Evolutionary conservation across 176 grass and related monocot genomes (phyloP).

Genomic region (Oryza longistaminata): DNA sequence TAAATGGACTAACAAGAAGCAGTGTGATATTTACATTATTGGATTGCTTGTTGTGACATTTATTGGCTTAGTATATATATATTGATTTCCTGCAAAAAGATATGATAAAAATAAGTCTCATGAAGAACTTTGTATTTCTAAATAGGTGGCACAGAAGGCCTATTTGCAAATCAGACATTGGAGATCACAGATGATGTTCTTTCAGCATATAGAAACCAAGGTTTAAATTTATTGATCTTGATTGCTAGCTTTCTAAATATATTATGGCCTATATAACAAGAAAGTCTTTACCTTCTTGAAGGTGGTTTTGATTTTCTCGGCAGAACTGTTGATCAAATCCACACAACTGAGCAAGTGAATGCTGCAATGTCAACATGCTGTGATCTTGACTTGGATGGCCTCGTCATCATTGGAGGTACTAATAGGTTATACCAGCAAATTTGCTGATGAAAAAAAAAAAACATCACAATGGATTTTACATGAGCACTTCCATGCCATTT

Average conservation of each 20-base stretch:
- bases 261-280: neutral
- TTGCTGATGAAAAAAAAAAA: neutral
- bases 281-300: conserved; percentile 14
- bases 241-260: neutral
- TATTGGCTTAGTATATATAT: neutral
- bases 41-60: neutral
- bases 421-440: neutral
- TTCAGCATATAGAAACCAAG: conserved; percentile 38
- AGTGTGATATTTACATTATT: neutral
- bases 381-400: conserved; percentile 35
- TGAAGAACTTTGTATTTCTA: neutral
- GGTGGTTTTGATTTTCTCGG: conserved; percentile 62
- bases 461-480: neutral
- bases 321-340: conserved; percentile 50
- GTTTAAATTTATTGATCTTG: neutral
- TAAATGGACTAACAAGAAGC: neutral
- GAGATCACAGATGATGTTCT: conserved; percentile 26
- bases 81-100: too few relatives aligned
- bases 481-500: neutral
- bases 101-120: neutral
- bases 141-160: conserved; percentile 55
- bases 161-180: conserved; percentile 45
- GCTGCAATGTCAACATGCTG: conserved; percentile 41
- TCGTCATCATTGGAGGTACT: conserved; percentile 58
- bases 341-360: conserved; percentile 50